Base-by-base conservation (phyloP, 1,284 basidiomycete genomes). In the Apiotrichum laibachii region DNA sequence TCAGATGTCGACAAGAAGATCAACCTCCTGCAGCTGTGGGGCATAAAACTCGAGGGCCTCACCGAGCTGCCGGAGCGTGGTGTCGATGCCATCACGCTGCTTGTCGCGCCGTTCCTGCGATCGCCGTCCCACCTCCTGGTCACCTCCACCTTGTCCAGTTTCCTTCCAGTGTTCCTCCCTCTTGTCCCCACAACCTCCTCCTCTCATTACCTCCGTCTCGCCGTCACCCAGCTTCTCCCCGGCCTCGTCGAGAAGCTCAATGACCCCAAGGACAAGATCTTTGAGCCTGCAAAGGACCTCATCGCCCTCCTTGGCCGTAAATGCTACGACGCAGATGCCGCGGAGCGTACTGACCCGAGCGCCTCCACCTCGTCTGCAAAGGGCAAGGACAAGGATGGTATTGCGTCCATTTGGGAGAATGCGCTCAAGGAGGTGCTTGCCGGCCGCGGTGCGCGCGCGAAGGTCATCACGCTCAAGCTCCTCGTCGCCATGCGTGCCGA, bases 401-500 rank as follows among this genome's bases (percentile, higher is more conserved):
- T 89, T 15, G 73, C 90, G 40, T 82, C 82, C 71, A 81, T 86
- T 39, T 91, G 92, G 70, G 93, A 97, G 72, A 82, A 87, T 48
- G 82, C 83, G 63, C 61, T 93, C 59, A 84, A 84, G 64, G 90
- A 92, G 65, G 79, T 73, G n/a, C 53, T 72, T 47, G 88, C 83
- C n/a, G 94, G 85, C 72, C 91, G 88, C 80, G 86, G 85, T 31
- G 89, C 85, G 85, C 86, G 85, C 78, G 87, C 67, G 67, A 83
- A 77, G 75, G 69, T 73, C 56, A 81, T 61, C 67, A 68, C 50
- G 53, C 71, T 78, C 63, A 74, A 70, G 57, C 55, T 77, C 47
- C 50, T 77, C 5, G 31, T 67, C 18, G 50, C 55, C 5, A 53
- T 92, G 56, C 81, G 90, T 55, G 88, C 90, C 72, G 90, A 94